These are phyloP conservation scores for Mycosarcoma mackinlayi DNA, from an alignment of 1,284 basidiomycete species.

Conservation along the genomic window DNA sequence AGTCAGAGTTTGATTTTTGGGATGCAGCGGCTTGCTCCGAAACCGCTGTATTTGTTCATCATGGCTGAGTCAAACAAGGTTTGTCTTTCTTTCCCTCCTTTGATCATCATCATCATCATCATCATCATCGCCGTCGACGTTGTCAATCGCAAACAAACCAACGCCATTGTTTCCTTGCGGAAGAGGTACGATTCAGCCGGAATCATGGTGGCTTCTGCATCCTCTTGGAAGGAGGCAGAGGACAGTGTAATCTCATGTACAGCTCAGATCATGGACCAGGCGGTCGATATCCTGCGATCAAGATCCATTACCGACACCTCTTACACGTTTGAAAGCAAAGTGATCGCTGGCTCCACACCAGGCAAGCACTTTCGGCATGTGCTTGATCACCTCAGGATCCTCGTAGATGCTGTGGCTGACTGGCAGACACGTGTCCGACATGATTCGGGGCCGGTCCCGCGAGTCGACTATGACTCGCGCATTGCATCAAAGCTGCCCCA, in stretches of 20 bases:
- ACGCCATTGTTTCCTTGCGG: not conserved
- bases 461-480: conserved; percentile 59
- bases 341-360: conserved; percentile 52
- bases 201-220: conserved; percentile 19
- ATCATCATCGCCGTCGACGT: not conserved
- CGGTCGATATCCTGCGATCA: conserved; percentile 43
- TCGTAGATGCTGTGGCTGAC: conserved; percentile 46
- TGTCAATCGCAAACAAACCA: not conserved
- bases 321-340: conserved; percentile 38
- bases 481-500: conserved; percentile 28
- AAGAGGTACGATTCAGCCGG: not conserved
- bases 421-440: conserved; percentile 20
- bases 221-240: conserved; percentile 42
- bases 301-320: conserved; percentile 33
- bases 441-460: conserved; percentile 6
- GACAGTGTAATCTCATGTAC: conserved; percentile 50
- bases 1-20: no score
- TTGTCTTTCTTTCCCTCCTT: not conserved
- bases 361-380: conserved; percentile 62
- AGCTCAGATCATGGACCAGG: conserved; percentile 58
- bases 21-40: no score
- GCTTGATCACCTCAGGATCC: conserved; percentile 55
- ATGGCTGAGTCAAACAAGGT: no score
- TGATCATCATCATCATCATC: not conserved
- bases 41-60: no score